These are phyloP conservation scores for Entelexis paramagnoliae DNA, from an alignment of 1,139 yeast species.

Conservation along the genomic window DNA sequence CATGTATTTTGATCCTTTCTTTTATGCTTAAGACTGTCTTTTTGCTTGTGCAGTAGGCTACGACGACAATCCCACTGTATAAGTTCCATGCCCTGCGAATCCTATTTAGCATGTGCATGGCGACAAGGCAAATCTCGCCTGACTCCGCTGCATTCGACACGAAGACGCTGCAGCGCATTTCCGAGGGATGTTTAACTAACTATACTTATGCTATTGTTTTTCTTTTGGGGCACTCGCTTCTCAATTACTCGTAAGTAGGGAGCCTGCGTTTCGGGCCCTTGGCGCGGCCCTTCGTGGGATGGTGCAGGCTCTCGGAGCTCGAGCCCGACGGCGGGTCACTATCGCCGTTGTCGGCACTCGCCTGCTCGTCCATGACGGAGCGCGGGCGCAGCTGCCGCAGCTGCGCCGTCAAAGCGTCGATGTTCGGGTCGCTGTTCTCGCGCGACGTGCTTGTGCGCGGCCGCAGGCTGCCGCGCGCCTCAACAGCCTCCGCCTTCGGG, in stretches of 20 bases:
- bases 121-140: too few species aligned
- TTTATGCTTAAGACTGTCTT: too few species aligned
- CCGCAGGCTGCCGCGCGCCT: constrained; percentile 12
- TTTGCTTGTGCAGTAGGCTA: too few species aligned
- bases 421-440: constrained; percentile 14
- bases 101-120: not conserved
- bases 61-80: too few species aligned
- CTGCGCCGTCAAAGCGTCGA: constrained; percentile 17
- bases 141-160: too few species aligned
- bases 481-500: constrained; percentile 19
- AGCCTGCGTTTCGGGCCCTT: constrained; percentile 68
- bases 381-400: constrained; percentile 19
- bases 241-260: constrained; percentile 37
- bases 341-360: constrained; percentile 5
- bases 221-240: too few species aligned
- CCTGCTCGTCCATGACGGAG: constrained; percentile 4
- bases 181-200: not conserved
- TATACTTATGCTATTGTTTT: not conserved
- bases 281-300: constrained; percentile 52
- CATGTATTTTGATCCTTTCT: too few species aligned
- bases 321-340: constrained; percentile 4
- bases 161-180: too few species aligned
- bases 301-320: constrained; percentile 34
- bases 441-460: constrained; percentile 11
- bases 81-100: too few species aligned